These are phyloP conservation scores for Wickerhamomyces sp. DNA, from an alignment of 1,139 yeast species.

Conservation along the genomic window DNA sequence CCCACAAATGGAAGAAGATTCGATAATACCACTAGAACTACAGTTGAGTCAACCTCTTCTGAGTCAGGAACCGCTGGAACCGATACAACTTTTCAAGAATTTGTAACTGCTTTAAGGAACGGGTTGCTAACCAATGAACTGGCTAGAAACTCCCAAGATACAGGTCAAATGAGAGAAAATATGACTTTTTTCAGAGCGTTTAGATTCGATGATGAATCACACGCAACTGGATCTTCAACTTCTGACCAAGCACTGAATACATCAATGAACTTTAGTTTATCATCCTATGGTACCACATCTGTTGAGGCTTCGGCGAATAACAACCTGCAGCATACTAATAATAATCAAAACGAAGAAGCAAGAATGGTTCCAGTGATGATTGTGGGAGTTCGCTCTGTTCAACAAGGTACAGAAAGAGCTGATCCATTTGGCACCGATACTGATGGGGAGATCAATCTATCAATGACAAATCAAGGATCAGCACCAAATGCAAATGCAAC, in stretches of 20 bases:
- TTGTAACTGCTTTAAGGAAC: constrained; percentile 33
- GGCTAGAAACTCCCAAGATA: constrained; percentile 10
- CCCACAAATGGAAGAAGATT: constrained; percentile 24
- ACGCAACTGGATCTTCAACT: neutral
- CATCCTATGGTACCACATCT: neutral
- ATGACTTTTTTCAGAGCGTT: constrained; percentile 50
- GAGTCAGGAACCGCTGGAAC: constrained; percentile 7
- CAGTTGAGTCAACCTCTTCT: neutral
- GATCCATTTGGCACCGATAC: constrained; percentile 2
- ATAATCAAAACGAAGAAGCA: constrained; percentile 15
- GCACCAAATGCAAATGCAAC: neutral
- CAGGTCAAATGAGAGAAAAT: constrained; percentile 6
- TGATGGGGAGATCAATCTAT: constrained; percentile 8
- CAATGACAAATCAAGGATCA: neutral
- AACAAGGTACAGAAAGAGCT: constrained; percentile 7
- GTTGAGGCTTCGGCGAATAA: neutral
- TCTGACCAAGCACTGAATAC: neutral
- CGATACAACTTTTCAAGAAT: constrained; percentile 35
- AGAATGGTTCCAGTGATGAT: constrained; percentile 47
- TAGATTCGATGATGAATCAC: constrained; percentile 35
- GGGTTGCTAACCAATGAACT: constrained; percentile 37
- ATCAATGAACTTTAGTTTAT: neutral
- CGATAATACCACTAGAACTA: constrained; percentile 19
- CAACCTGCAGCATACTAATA: constrained; percentile 6
- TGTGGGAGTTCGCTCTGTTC: constrained; percentile 49